A percentile compares a stretch with the other conserved stretches of the same genome.
phyloP scores from a whole-genome alignment of 1,284 basidiomycete genomes.

The Pascua guehoae region DNA sequence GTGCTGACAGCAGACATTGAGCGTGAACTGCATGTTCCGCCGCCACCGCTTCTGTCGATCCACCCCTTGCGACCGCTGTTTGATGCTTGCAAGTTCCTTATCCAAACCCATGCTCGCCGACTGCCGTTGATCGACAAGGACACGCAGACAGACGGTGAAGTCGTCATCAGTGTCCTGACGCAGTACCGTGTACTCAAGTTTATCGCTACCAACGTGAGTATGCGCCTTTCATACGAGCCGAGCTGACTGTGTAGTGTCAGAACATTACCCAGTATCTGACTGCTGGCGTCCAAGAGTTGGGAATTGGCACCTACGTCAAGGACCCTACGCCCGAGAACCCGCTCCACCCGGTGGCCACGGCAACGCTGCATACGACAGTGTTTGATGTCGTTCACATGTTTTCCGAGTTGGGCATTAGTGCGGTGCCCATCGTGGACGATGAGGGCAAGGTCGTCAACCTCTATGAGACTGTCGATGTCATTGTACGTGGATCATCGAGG shows the following conservation, averaged over 20 bases:
- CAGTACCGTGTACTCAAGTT: constrained; percentile 98
- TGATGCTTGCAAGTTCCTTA: constrained; percentile 84
- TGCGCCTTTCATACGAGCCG: too few relatives aligned
- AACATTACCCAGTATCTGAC: constrained; percentile 50
- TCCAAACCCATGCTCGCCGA: constrained; percentile 91
- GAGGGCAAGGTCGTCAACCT: constrained; percentile 92
- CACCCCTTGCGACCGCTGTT: constrained; percentile 84
- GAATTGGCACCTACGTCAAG: constrained; percentile 86
- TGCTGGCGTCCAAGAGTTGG: constrained; percentile 69
- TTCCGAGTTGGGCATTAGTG: constrained; percentile 89
- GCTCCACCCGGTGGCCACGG: constrained; percentile 87
- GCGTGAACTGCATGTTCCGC: constrained; percentile 82
- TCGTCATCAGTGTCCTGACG: constrained; percentile 92
- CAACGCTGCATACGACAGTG: constrained; percentile 85
- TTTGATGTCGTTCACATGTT: constrained; percentile 99
- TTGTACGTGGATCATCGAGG: constrained; percentile 60
- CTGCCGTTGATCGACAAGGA: constrained; percentile 91
- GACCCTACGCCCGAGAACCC: constrained; percentile 53
- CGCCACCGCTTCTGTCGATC: constrained; percentile 84
- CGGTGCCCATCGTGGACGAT: constrained; percentile 92
- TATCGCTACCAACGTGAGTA: constrained; percentile 91
- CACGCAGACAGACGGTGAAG: constrained; percentile 88
- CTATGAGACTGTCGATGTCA: constrained; percentile 98
- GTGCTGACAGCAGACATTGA: constrained; percentile 71
- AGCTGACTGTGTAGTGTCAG: constrained; percentile 30